These are phyloP conservation scores for Trebouxia sp. DNA, from an alignment of 139 green algal species.

Conservation along the genomic window DNA sequence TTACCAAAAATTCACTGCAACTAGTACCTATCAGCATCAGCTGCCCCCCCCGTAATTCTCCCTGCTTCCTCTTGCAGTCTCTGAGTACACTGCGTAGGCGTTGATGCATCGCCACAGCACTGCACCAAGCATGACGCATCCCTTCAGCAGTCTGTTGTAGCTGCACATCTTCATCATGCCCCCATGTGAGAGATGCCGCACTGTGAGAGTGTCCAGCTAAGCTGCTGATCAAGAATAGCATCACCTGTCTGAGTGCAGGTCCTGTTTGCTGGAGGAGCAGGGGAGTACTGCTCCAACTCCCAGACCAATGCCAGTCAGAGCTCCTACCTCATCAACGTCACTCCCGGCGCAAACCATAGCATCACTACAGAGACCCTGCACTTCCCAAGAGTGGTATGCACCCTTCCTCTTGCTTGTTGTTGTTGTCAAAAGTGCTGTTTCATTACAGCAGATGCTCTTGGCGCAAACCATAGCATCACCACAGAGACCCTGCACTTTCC, in stretches of 20 bases:
- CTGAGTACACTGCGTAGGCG: too few species aligned
- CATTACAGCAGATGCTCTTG: neutral
- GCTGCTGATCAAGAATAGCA: neutral
- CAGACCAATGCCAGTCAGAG: neutral
- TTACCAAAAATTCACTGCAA: too few species aligned
- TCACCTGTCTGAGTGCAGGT: slow-evolving; percentile 10
- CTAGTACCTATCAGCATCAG: too few species aligned
- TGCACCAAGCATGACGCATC: too few species aligned
- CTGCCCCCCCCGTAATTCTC: too few species aligned
- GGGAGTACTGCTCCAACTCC: slow-evolving; percentile 5
- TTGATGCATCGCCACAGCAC: too few species aligned
- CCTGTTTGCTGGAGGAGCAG: neutral
- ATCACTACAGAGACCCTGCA: neutral
- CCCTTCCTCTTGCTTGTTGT: neutral
- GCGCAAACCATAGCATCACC: too few species aligned
- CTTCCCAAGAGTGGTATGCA: slow-evolving; percentile 13
- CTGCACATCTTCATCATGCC: neutral
- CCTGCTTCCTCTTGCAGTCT: too few species aligned
- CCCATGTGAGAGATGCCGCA: neutral
- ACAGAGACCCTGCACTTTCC: too few species aligned
- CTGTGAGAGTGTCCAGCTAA: neutral
- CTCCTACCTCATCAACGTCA: slow-evolving; percentile 17
- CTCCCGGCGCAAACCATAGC: neutral
- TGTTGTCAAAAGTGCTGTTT: neutral
- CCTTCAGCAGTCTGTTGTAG: neutral